These are phyloP conservation scores for Shiraia sp. DNA, from an alignment of 2,329 filamentous ascomycete species.

Conservation along the genomic window DNA sequence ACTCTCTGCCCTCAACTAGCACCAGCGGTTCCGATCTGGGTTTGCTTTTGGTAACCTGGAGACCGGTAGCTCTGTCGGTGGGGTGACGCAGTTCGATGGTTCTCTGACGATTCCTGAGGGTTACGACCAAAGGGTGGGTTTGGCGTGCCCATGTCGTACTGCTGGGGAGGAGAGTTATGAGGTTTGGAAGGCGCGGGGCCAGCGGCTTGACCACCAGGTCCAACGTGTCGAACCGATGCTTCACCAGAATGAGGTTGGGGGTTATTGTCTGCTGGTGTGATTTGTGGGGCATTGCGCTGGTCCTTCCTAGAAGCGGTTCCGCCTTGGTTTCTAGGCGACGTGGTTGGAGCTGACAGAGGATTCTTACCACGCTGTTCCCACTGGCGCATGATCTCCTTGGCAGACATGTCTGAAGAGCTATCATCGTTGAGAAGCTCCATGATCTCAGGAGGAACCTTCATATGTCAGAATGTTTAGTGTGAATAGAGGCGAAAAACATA, in stretches of 20 bases:
- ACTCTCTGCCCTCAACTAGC: conserved; percentile 27
- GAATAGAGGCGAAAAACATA: conserved; percentile 54
- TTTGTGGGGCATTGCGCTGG: conserved; percentile 56
- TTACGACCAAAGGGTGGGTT: conserved; percentile 40
- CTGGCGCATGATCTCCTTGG: conserved; percentile 93
- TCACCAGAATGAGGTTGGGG: conserved; percentile 82
- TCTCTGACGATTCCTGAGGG: conserved; percentile 38
- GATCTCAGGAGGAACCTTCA: conserved; percentile 88
- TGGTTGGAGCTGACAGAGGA: conserved; percentile 58
- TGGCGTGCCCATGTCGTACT: conserved; percentile 36
- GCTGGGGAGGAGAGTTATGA: conserved; percentile 35
- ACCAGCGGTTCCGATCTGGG: conserved; percentile 42
- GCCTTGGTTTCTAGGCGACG: conserved; percentile 39
- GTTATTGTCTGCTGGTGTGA: conserved; percentile 83
- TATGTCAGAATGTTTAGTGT: conserved; percentile 20
- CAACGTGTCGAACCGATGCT: conserved; percentile 77
- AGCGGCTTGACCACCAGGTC: conserved; percentile 19
- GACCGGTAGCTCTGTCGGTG: conserved; percentile 46
- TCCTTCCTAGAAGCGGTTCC: conserved; percentile 58
- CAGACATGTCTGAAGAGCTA: conserved; percentile 83
- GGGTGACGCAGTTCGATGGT: conserved; percentile 41
- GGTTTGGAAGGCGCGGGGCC: conserved; percentile 18
- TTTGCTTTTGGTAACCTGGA: conserved; percentile 41
- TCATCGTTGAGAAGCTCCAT: conserved; percentile 85
- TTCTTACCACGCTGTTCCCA: conserved; percentile 80